Evolutionary conservation across 805 yeast species (phyloP).

Genomic region (Jamesozyma piceae): DNA sequence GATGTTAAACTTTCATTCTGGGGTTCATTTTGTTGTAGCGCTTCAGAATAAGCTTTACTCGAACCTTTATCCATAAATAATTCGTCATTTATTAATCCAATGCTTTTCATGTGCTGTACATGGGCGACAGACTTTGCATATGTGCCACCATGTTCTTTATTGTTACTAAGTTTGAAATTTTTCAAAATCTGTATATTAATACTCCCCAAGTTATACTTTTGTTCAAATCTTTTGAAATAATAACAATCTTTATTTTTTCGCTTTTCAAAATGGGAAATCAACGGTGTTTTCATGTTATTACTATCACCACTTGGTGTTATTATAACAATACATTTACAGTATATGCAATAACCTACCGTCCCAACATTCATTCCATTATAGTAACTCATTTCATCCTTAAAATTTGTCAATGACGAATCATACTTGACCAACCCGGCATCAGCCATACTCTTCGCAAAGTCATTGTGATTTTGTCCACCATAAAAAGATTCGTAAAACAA

Average conservation of each 20-base stretch:
- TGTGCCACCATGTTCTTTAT: not conserved
- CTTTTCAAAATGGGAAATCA: conserved; percentile 36
- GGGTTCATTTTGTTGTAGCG: not conserved
- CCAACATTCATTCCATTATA: not conserved
- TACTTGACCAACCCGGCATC: conserved; percentile 44
- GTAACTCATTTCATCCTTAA: not conserved
- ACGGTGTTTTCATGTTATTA: conserved; percentile 25
- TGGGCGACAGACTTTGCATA: not conserved
- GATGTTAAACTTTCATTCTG: not conserved
- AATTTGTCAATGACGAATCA: conserved; percentile 39
- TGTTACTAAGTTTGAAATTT: not conserved
- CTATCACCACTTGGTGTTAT: not conserved
- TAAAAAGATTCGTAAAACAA: not conserved
- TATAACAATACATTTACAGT: conserved; percentile 41
- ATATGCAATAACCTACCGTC: conserved; percentile 44
- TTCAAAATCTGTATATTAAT: too few species aligned
- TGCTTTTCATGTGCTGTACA: too few species aligned
- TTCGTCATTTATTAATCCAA: not conserved
- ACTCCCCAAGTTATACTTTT: conserved; percentile 1
- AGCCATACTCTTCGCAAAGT: not conserved
- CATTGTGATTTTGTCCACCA: not conserved
- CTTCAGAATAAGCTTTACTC: not conserved
- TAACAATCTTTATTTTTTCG: conserved; percentile 18
- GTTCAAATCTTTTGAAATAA: conserved; percentile 17
- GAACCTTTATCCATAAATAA: not conserved